phyloP scores from a whole-genome alignment of 1,284 basidiomycete species.

The Malassezia caprae region DNA sequence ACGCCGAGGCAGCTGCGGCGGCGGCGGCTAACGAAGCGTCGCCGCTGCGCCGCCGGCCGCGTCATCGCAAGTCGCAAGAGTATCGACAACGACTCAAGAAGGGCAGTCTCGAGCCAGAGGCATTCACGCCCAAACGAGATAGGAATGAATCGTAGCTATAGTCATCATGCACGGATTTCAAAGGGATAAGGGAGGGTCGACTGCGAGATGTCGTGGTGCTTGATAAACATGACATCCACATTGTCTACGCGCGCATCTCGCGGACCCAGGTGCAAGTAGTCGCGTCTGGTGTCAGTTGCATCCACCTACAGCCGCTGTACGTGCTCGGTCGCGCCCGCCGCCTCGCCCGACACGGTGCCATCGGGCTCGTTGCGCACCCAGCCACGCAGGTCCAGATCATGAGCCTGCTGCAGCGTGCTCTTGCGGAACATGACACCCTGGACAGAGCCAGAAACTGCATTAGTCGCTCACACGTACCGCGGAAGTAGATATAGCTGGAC shows the following conservation, averaged over 20 bases:
- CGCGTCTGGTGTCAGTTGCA: conserved; percentile 10
- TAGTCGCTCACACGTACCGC: conserved; percentile 8
- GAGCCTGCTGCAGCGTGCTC: conserved; percentile 13
- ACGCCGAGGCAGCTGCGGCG: neutral
- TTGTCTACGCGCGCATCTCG: conserved; percentile 13
- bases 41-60: neutral
- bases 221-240: conserved; percentile 18
- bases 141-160: neutral
- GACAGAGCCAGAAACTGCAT: conserved; percentile 11
- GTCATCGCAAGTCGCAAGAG: conserved; percentile 5
- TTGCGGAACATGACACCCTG: conserved; percentile 18
- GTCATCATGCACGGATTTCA: conserved; percentile 9
- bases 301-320: conserved; percentile 12
- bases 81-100: conserved; percentile 6
- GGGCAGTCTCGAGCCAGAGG: neutral
- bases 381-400: conserved; percentile 12
- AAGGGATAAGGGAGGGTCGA: conserved; percentile 15
- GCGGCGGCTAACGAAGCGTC: neutral
- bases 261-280: conserved; percentile 12
- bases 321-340: conserved; percentile 13
- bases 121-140: neutral
- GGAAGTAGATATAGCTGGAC: conserved; percentile 17
- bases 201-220: conserved; percentile 13
- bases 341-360: conserved; percentile 15
- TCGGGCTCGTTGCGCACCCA: conserved; percentile 19